Percentiles rank a stretch among this genome's conserved stretches.
Conservation (phyloP, 2,329 filamentous ascomycete genomes). For the Colletotrichum chrysophilum region DNA sequence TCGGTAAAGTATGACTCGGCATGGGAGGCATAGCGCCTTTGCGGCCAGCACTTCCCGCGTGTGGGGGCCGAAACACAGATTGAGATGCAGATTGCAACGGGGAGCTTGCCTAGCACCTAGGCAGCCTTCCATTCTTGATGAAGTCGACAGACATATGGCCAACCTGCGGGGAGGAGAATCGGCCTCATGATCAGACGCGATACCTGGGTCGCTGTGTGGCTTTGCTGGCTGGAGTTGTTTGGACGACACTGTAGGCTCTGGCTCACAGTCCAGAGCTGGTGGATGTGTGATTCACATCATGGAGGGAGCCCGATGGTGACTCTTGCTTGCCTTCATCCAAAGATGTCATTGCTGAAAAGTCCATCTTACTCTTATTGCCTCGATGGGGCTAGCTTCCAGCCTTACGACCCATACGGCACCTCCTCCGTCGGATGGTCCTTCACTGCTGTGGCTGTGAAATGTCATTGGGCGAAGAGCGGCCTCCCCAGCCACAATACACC, state of each 20-base stretch:
- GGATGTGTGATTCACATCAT: not conserved
- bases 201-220: not conserved
- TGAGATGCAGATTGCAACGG: not conserved
- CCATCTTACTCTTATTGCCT: not conserved
- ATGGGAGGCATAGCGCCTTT: not conserved
- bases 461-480: not conserved
- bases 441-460: not conserved
- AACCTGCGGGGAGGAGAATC: not conserved
- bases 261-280: not conserved
- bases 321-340: not conserved
- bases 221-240: not conserved
- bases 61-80: not conserved
- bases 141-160: not conserved
- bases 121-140: not conserved
- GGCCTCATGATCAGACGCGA: not conserved
- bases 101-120: not conserved
- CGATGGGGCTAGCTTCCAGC: not conserved
- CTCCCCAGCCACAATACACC: conserved; percentile 8
- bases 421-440: not conserved
- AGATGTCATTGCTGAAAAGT: not conserved
- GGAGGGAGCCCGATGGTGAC: not conserved
- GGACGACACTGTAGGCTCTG: not conserved
- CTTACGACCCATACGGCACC: not conserved
- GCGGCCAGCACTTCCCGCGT: not conserved
- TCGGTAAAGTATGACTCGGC: not conserved